Base-by-base conservation (phyloP, 1,139 yeast species). In the Suhomyces bokatorum region DNA sequence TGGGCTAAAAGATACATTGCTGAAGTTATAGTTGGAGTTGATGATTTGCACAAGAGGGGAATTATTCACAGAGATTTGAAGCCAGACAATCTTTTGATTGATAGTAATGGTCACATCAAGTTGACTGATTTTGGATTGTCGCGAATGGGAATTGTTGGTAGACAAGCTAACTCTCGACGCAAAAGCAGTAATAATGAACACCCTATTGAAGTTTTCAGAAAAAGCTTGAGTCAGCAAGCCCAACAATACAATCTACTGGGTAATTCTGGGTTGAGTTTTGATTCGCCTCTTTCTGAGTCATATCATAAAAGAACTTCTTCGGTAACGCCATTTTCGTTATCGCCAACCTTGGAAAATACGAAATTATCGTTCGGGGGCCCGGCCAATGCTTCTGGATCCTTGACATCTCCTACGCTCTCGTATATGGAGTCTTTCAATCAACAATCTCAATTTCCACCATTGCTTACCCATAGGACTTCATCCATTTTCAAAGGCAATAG, bases 121-220 rank as follows among this genome's bases (percentile, higher is more conserved):
- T 69, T 95, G 50, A 91, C 97, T 0, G 99, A 95, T 66, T 95
- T 95, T 69, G 99, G 99, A 1, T 74, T 95, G 40, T 87, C 96
- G 5, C 73, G 96, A 60, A 83, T 90, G 73, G 98, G 98, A 20
- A 78, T 91, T 39, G 81, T 89, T 32, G 87, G 91, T 32, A 81
- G 98, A 63, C 97, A 89, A 61, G 73, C 73, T 6, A 54, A 64
- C 36, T 59, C 62, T 29, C 75, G 75, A 34, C 53, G 81, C 22
- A 71, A 70, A 40, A 73, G 78, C 49, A 70, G 75, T 46, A 64
- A 75, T 6, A 67, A 77, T 6, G 80, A 74, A 40, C 76, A 70
- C 43, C 75, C 73, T 0, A 68, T 74, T 38, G 79, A 74, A 43
- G 47, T 67, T 17, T 73, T 74, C 55, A 56, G 78, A 39, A 68